Conservation (phyloP, 2,329 filamentous ascomycete genomes). For the Chalara sp. region DNA sequence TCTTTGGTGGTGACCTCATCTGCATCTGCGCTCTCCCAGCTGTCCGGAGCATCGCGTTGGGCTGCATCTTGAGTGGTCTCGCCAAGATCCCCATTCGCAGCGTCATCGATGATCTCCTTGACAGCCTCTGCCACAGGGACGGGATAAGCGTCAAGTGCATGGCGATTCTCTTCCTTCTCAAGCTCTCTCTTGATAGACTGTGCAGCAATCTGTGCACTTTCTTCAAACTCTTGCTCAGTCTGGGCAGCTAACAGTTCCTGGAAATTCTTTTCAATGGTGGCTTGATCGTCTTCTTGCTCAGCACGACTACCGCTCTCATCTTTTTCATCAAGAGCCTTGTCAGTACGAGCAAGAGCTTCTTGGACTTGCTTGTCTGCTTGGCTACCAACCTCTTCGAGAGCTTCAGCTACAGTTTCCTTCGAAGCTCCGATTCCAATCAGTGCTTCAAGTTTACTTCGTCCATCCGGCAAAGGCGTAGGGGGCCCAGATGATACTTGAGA, state of each 20-base stretch:
- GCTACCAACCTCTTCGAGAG: slow-evolving; percentile 58
- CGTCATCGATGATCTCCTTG: slow-evolving; percentile 50
- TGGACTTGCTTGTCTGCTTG: slow-evolving; percentile 54
- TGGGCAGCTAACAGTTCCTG: slow-evolving; percentile 43
- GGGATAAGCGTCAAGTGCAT: slow-evolving; percentile 46
- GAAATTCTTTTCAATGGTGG: slow-evolving; percentile 42
- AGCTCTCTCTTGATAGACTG: slow-evolving; percentile 46
- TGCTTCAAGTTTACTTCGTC: slow-evolving; percentile 31
- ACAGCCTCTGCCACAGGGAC: slow-evolving; percentile 47
- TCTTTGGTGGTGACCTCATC: slow-evolving; percentile 62
- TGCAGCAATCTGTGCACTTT: slow-evolving; percentile 40
- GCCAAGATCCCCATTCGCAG: slow-evolving; percentile 51
- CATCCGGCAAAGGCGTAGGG: slow-evolving; percentile 23
- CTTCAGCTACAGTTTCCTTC: slow-evolving; percentile 65
- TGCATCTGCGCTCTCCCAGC: slow-evolving; percentile 82
- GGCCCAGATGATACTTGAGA: slow-evolving; percentile 17
- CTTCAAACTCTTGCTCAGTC: slow-evolving; percentile 47
- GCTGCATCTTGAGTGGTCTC: slow-evolving; percentile 49
- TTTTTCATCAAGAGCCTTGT: neutral
- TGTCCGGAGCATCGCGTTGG: slow-evolving; percentile 61
- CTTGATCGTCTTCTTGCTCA: slow-evolving; percentile 38
- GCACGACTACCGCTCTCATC: slow-evolving; percentile 45
- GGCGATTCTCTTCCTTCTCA: slow-evolving; percentile 45
- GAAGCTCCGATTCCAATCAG: slow-evolving; percentile 24
- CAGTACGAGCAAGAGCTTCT: slow-evolving; percentile 30